Evolutionary conservation across 2,329 filamentous ascomycete species (phyloP).

Genomic region (Didymella exigua): DNA sequence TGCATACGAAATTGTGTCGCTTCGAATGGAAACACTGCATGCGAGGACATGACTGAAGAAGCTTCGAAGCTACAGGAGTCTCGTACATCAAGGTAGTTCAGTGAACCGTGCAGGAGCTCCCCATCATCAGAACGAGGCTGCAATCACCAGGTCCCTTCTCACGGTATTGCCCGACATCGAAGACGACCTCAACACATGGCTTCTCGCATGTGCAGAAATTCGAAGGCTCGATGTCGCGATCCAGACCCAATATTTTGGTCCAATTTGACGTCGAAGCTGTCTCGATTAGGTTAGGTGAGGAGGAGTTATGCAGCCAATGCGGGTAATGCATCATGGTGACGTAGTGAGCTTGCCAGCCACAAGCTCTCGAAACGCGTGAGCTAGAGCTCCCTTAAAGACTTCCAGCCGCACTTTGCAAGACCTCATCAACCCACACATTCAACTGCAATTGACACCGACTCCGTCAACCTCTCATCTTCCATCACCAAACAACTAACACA

Average conservation of each 20-base stretch:
- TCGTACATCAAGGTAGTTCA: background rate
- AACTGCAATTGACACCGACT: slow-evolving; percentile 10
- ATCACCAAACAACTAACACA: slow-evolving; percentile 8
- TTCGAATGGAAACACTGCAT: too few relatives aligned
- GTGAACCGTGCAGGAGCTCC: background rate
- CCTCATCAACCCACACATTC: slow-evolving; percentile 4
- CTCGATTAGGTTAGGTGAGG: background rate
- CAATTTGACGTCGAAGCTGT: slow-evolving; percentile 11
- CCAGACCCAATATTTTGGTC: slow-evolving; percentile 13
- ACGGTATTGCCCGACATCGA: background rate
- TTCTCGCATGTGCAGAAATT: slow-evolving; percentile 5
- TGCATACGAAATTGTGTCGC: background rate
- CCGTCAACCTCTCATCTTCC: slow-evolving; percentile 2
- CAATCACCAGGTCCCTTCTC: background rate
- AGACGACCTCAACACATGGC: background rate
- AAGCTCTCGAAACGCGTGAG: background rate
- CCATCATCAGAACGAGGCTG: background rate
- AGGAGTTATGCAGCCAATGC: slow-evolving; percentile 1
- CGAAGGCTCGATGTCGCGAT: slow-evolving; percentile 14
- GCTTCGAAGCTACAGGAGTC: too few relatives aligned
- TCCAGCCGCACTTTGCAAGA: slow-evolving; percentile 3
- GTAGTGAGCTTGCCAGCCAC: background rate
- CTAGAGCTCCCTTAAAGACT: slow-evolving; percentile 10
- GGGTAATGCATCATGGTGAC: background rate
- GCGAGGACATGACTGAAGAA: too few relatives aligned